phyloP scores from a whole-genome alignment of 176 grass and related monocot genomes.

The Thalia dealbata region DNA sequence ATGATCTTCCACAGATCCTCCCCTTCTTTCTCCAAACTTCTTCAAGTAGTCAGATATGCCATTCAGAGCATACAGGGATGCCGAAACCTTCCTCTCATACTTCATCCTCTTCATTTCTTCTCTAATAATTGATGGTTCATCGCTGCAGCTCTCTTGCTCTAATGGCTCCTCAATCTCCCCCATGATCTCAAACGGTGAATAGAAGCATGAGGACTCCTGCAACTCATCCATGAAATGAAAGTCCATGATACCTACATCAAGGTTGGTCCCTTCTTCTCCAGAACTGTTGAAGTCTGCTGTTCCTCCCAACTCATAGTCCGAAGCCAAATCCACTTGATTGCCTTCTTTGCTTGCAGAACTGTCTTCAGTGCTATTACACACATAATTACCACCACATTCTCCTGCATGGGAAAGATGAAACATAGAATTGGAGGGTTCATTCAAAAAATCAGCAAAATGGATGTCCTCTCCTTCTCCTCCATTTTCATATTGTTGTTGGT shows the following conservation, averaged over 20 bases:
- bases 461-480: constrained; percentile 11
- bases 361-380: background rate
- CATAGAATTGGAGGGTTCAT: constrained; percentile 7
- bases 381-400: constrained; percentile 16
- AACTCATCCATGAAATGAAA: constrained; percentile 58
- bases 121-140: constrained; percentile 14
- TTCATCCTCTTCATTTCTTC: constrained; percentile 22
- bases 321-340: background rate
- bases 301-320: background rate
- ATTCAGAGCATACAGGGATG: constrained; percentile 19
- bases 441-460: constrained; percentile 48
- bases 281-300: constrained; percentile 3
- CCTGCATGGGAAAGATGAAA: constrained; percentile 3
- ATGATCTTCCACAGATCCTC: constrained; percentile 22
- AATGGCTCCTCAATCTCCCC: constrained; percentile 9
- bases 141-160: constrained; percentile 8
- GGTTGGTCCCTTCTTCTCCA: constrained; percentile 17
- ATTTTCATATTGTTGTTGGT: background rate
- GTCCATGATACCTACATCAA: constrained; percentile 28
- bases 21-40: constrained; percentile 5
- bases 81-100: constrained; percentile 25
- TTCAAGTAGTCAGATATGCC: constrained; percentile 21
- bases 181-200: constrained; percentile 24
- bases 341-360: background rate
- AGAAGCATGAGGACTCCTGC: background rate